phyloP scores from a whole-genome alignment of 108 stramenopile genomes.

The Epithemia pelagica region DNA sequence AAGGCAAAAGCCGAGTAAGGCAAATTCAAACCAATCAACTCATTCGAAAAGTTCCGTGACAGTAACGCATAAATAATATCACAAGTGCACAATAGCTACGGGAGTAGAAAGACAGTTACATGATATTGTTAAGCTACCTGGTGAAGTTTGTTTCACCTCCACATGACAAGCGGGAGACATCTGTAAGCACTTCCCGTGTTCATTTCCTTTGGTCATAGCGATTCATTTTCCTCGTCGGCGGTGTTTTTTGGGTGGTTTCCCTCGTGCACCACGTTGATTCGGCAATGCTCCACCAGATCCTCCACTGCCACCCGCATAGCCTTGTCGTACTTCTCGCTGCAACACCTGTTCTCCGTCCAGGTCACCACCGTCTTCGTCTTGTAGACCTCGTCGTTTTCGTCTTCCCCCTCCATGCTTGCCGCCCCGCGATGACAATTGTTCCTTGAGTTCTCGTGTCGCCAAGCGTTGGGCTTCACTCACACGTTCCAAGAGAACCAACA shows the following conservation, averaged over 20 bases:
- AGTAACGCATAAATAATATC: too few relatives aligned
- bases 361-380: conserved; percentile 39
- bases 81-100: too few relatives aligned
- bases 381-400: conserved; percentile 30
- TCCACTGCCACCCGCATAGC: conserved; percentile 50
- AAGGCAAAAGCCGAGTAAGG: background rate
- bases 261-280: conserved; percentile 38
- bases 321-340: conserved; percentile 45
- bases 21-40: background rate
- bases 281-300: conserved; percentile 39
- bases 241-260: conserved; percentile 8
- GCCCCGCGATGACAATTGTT: conserved; percentile 55
- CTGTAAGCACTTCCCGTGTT: too few relatives aligned
- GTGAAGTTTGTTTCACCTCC: too few relatives aligned
- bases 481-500: conserved; percentile 89
- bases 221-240: background rate
- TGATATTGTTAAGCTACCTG: too few relatives aligned
- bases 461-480: conserved; percentile 95
- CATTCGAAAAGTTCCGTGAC: too few relatives aligned
- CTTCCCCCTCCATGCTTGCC: conserved; percentile 31
- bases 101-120: too few relatives aligned
- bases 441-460: conserved; percentile 83
- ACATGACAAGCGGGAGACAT: too few relatives aligned
- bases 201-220: too few relatives aligned
- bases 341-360: conserved; percentile 47